Percentiles rank a stretch among this genome's conserved stretches.
These are phyloP conservation scores for Phytopythium helicoides DNA, from an alignment of 352 stramenopile genomes.

Conservation along the genomic window DNA sequence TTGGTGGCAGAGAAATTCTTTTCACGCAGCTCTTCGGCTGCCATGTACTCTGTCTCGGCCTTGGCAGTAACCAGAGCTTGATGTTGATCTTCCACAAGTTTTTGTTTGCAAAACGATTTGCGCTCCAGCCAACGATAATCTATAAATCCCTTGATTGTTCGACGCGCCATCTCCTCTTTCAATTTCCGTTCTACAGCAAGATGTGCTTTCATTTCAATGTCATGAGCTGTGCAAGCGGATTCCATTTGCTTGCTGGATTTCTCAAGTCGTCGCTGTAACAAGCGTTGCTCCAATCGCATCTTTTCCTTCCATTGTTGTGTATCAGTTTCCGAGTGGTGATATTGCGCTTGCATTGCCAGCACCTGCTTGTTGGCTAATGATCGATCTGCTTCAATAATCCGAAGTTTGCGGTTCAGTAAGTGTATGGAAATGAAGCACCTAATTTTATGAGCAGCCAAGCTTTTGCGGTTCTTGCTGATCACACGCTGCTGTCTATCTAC, in stretches of 20 bases:
- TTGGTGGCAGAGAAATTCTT: conserved; percentile 10
- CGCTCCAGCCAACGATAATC: conserved; percentile 11
- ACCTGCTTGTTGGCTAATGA: conserved; percentile 12
- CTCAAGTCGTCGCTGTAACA: conserved; percentile 1
- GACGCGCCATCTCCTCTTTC: conserved; percentile 17
- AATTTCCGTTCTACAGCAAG: conserved; percentile 10
- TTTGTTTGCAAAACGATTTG: conserved; percentile 13
- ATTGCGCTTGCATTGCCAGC: not conserved
- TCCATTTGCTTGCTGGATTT: conserved; percentile 8
- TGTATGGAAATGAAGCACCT: conserved; percentile 32
- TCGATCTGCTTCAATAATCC: conserved; percentile 16
- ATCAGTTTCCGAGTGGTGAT: conserved; percentile 1
- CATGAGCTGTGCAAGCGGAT: not conserved
- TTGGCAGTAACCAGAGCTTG: conserved; percentile 24
- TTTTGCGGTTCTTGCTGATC: conserved; percentile 17
- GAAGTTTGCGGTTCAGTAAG: conserved; percentile 27
- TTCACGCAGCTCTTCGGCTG: conserved; percentile 30
- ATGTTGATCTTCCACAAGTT: conserved; percentile 11
- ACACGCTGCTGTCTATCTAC: conserved; percentile 26
- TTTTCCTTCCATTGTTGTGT: conserved; percentile 1
- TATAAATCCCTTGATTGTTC: conserved; percentile 40
- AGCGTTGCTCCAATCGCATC: conserved; percentile 1
- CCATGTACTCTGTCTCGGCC: conserved; percentile 34
- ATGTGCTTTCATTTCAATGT: conserved; percentile 11
- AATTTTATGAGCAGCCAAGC: conserved; percentile 34